These are phyloP conservation scores for Thamnidium elegans DNA, from an alignment of 192 early-diverging fungal species.

Conservation along the genomic window DNA sequence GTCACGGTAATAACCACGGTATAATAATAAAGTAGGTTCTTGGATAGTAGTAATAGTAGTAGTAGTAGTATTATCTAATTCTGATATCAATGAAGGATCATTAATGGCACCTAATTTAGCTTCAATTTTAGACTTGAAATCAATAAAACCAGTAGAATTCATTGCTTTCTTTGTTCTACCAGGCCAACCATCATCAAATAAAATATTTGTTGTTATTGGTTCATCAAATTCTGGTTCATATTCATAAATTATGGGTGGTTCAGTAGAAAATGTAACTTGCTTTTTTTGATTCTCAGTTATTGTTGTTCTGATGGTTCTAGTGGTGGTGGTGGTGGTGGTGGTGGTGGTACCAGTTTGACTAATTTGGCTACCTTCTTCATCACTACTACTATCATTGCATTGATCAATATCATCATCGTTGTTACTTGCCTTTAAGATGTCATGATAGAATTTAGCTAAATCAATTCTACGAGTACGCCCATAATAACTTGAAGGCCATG, in stretches of 20 bases:
- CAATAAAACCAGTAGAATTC: background rate
- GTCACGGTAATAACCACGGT: constrained; percentile 12
- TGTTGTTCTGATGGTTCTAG: background rate
- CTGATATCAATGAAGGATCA: background rate
- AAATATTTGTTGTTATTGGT: background rate
- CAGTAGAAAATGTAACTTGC: background rate
- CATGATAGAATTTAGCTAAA: constrained; percentile 16
- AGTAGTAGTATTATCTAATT: background rate
- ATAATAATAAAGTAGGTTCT: background rate
- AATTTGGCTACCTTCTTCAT: background rate
- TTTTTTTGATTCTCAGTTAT: background rate
- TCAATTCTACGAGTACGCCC: constrained; percentile 4
- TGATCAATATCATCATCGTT: no score
- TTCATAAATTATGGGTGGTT: constrained; percentile 12
- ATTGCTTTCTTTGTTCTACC: constrained; percentile 9
- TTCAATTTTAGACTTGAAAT: constrained; percentile 16
- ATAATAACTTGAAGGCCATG: constrained; percentile 17
- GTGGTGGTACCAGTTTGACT: background rate
- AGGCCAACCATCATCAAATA: constrained; percentile 11
- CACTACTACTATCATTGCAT: no score
- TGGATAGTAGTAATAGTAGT: background rate
- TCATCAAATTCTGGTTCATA: constrained; percentile 15
- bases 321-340: no score
- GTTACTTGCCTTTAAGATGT: background rate
- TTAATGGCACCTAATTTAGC: constrained; percentile 11